Base-by-base conservation (phyloP, 345 rosid genomes). In the Firmiana major region DNA sequence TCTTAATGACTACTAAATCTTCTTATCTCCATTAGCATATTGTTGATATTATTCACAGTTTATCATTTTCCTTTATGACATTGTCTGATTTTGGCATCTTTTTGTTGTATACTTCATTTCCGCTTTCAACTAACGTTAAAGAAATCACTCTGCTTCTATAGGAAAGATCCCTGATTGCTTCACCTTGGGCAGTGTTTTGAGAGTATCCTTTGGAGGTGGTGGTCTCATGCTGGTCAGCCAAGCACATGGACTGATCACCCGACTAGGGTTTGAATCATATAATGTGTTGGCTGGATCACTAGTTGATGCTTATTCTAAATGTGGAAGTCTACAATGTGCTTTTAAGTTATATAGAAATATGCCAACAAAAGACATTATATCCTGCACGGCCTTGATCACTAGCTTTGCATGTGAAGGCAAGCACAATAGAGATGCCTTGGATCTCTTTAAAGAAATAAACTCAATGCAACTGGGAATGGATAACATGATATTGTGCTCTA, bases 131-230 rank as follows among this genome's bases (percentile, higher is more conserved):
- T 63, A 6, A 58, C 34, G 11, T 10, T 34, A 6, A 31, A 31
- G 28, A 31, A 63, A 24, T 19, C 11, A 26, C 1, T 60, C 19
- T 26, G 38, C 48, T 16, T 51, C 31, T 80, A 65, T 65, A 91
- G 96, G 97, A 79, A 69, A 77, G 71, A 26, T 67, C 77, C 95
- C 91, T 71, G 95, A 93, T 82, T 83, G 78, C 82, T 89, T 86
- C 84, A 90, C 93, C 42, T 81, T 92, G 62, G 92, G 91, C 22
- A 86, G 85, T 84, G 83, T 92, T 78, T 87, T 92, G 71, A 88
- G 87, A 83, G 91, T 88, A 66, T 87, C 81, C 64, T 71, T 82
- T 63, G 82, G 76, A 74, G 78, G 74, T 73, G 77, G 73, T 45
- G 55, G 77, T 81, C 75, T 83, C 54, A 49, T 78, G 67, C 71